Base-by-base conservation (phyloP, 2,329 filamentous ascomycete genomes). In the Fusarium mangiferae region DNA sequence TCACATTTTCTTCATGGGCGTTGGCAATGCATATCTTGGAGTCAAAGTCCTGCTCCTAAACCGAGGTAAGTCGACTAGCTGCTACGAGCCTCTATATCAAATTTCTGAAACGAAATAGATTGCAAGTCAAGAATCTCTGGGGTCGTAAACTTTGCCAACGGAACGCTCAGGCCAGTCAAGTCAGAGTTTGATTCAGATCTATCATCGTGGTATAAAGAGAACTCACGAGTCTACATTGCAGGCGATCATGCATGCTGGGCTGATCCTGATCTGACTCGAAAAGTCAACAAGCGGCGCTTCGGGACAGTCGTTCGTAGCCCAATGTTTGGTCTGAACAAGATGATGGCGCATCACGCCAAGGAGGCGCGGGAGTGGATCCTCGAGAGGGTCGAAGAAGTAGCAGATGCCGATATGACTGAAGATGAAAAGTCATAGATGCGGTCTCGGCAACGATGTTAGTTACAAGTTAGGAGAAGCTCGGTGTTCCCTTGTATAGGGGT, bases 11-110 rank as follows among this genome's bases (percentile, higher is more conserved):
- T 86, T 99, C 28, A 87, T 99, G 79, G 96, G 96, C 1, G 90
- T 97, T 4, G 96, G 96, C n/a, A 92, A 94, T 77, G 94, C 96
- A 4, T 97, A 96, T 78, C 86, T 93, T 7, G 95, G 94, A 4
- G 89, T 98, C 54, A 92, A 96, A 66, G 89, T 95, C 64, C 89
- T 98, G 10, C 86, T 98, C 11, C 92, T 92, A 15, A 92, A 92
- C 75, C 88, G 94, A 84, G 90, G 93, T 94, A 86, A 76, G 76
- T 38, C 44, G 48, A 62, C 24, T 22, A 76, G 42, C 22, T 49
- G 28, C 38, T 62, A 63, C 30, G 24, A 11, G 41, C 17, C n/a
- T 2, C 46, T 38, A 55, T 55, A 24, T 38, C 51, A 55, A 55
- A 17, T n/a, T 26, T 38, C 64, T 79, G 63, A 81, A 57, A 73